Evolutionary conservation across 495 filamentous ascomycete species (phyloP).

Genomic region (Aspergillus funiculosus): DNA sequence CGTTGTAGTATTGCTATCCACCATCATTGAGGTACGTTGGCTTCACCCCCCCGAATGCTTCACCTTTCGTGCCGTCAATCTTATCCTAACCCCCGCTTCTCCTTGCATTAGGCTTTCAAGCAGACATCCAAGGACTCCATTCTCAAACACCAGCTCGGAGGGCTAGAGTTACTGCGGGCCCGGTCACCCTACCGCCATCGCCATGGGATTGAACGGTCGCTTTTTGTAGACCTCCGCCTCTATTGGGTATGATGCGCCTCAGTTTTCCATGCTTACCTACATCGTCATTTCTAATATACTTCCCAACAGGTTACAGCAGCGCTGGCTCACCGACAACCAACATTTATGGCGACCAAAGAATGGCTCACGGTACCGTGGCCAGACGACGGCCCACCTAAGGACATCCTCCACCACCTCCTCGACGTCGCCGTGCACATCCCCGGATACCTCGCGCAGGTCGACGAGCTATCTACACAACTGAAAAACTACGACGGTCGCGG

Average conservation of each 20-base stretch:
- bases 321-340: slow-evolving; percentile 20
- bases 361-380: slow-evolving; percentile 26
- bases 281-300: neutral
- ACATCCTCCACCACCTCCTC: slow-evolving; percentile 23
- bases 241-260: slow-evolving; percentile 22
- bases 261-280: neutral
- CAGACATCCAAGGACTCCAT: slow-evolving; percentile 23
- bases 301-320: slow-evolving; percentile 21
- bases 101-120: slow-evolving; percentile 21
- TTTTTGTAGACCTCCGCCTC: slow-evolving; percentile 26
- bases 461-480: slow-evolving; percentile 14
- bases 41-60: neutral
- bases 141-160: slow-evolving; percentile 24
- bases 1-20: slow-evolving; percentile 20
- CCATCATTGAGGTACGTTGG: slow-evolving; percentile 22
- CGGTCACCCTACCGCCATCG: slow-evolving; percentile 25
- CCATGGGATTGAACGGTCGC: slow-evolving; percentile 22
- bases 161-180: slow-evolving; percentile 20
- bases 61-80: no score
- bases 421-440: slow-evolving; percentile 28
- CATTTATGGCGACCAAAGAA: slow-evolving; percentile 21
- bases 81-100: neutral
- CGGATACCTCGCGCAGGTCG: slow-evolving; percentile 18
- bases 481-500: neutral
- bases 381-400: slow-evolving; percentile 15